Conservation (phyloP, 2,329 filamentous ascomycete species). For the Pseudogymnoascus sp. region DNA sequence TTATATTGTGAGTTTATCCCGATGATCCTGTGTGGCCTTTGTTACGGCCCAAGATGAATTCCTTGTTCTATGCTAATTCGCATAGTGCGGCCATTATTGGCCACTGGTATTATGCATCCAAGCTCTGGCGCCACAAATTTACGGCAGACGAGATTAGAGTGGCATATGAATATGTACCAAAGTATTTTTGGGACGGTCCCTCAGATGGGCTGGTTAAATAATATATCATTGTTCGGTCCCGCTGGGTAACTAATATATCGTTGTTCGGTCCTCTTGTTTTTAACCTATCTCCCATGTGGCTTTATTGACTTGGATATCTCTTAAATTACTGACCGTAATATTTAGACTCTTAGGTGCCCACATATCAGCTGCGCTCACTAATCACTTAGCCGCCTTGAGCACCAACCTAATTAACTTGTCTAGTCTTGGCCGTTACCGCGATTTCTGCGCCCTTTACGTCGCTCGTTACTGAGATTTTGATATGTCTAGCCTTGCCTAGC, state of each 20-base stretch:
- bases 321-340: neutral
- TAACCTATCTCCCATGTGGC: neutral
- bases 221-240: neutral
- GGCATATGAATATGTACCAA: neutral
- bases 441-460: neutral
- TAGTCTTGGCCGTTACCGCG: neutral
- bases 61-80: neutral
- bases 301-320: neutral
- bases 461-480: neutral
- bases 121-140: neutral
- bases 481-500: neutral
- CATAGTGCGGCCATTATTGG: neutral
- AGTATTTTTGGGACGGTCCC: no score
- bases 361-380: neutral
- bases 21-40: no score
- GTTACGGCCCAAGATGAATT: neutral
- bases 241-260: no score
- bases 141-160: neutral
- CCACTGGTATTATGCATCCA: neutral
- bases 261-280: neutral
- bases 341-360: neutral
- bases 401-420: neutral
- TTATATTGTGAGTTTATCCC: neutral
- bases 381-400: neutral
- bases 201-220: no score